Base-by-base conservation (phyloP, 2,329 filamentous ascomycete genomes). In the Teratosphaeria pseudoeucalypti region DNA sequence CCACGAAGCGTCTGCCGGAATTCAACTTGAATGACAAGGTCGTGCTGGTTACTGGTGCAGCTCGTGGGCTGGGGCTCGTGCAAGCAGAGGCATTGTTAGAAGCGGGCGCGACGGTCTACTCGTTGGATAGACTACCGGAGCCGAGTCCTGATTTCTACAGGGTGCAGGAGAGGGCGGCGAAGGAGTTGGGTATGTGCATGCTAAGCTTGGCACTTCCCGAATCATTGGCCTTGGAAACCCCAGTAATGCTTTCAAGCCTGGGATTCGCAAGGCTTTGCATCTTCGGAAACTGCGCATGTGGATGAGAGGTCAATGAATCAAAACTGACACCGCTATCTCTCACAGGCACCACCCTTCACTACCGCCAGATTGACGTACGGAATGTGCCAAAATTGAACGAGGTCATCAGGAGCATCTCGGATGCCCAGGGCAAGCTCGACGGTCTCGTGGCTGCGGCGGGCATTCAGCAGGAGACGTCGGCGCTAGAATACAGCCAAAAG, bases 401-500 rank as follows among this genome's bases (percentile, higher is more conserved):
- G 52, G 81, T 88, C 57, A 79, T 95, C 55, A 78, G 81, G 64
- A 78, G 77, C 11, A 94, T 96, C 64, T 89, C 85, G 16, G 78
- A 84, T 56, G 75, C 82, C 61, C 83, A 90, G 64, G 87, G 87
- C 6, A 83, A 87, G 16, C 75, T 96, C 62, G 90, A 95, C 70
- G 91, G 91, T 0, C 76, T 95, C 58, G 84, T 96, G 55, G 85
- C 86, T 0, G 85, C 85, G 0, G 87, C 86, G 0, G 86, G 85
- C 1, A 88, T 90, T 67, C 89, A 95, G 75, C 88, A 95, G 74
- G 90, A 95, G 75, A 90, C 85, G 0, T 76, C 89, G 0, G 90
- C 92, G 1, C 78, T 96, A 58, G 90, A 95, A 55, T 95, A 95
- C 71, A 78, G 78, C 1, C 77, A 79, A 57, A 79, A 83, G 68